Evolutionary conservation across 495 filamentous ascomycete species (phyloP).

Genomic region (Usnea hakonensis): DNA sequence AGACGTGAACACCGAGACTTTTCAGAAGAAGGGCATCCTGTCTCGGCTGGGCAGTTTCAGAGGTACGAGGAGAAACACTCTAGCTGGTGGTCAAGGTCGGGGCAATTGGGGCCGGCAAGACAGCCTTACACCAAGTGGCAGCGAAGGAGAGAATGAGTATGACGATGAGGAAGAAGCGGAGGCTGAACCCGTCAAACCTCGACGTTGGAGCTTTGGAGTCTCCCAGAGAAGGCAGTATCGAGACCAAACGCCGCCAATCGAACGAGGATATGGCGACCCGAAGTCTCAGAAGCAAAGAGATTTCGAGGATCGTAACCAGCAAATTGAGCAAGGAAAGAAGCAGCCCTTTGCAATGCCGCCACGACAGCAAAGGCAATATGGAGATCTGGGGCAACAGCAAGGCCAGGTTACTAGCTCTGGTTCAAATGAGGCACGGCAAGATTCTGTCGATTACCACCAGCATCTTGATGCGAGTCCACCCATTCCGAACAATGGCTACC

Average conservation of each 20-base stretch:
- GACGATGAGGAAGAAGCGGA: not conserved
- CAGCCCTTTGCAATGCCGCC: constrained; percentile 10
- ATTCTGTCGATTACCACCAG: constrained; percentile 19
- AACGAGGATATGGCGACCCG: constrained; percentile 4
- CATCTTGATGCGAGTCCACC: constrained; percentile 13
- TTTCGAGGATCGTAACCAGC: constrained; percentile 12
- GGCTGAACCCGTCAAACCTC: constrained; percentile 9
- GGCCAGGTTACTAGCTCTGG: not conserved
- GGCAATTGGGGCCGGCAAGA: constrained; percentile 18
- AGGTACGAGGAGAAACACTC: constrained; percentile 10
- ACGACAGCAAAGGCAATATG: constrained; percentile 6
- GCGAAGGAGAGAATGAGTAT: constrained; percentile 15
- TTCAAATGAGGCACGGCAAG: constrained; percentile 8
- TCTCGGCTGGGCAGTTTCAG: constrained; percentile 18
- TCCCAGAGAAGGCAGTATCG: constrained; percentile 19
- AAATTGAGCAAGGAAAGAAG: constrained; percentile 5
- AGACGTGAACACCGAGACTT: constrained; percentile 26
- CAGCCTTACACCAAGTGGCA: constrained; percentile 19
- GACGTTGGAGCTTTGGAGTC: constrained; percentile 20
- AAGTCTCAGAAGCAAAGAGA: constrained; percentile 9
- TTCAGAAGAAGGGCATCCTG: constrained; percentile 15
- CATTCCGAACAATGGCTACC: not conserved
- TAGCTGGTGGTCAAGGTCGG: constrained; percentile 17
- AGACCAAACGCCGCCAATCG: constrained; percentile 17
- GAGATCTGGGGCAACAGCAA: constrained; percentile 4